These are phyloP conservation scores for Sideroxylon spinosum DNA, from an alignment of 179 eudicot species.

Conservation along the genomic window DNA sequence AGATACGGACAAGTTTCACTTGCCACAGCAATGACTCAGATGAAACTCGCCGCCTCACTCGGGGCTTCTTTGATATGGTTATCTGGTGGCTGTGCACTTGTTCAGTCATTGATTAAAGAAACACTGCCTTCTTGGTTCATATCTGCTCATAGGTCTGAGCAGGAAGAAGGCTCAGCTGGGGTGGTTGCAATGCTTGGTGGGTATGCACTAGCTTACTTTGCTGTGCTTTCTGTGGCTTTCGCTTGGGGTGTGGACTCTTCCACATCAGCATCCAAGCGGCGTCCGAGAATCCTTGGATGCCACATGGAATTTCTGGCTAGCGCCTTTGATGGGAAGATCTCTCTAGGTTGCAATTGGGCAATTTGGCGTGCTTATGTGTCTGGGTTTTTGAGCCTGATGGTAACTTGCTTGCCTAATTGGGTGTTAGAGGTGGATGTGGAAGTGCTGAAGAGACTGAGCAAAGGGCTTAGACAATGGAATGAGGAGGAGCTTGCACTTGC, in stretches of 20 bases:
- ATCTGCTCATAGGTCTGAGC: constrained; percentile 51
- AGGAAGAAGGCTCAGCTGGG: constrained; percentile 37
- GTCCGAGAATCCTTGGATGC: constrained; percentile 52
- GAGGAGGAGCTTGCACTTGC: constrained; percentile 75
- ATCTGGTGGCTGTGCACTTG: constrained; percentile 73
- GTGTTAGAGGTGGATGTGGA: constrained; percentile 60
- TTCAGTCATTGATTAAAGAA: constrained; percentile 74
- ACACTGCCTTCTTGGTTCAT: constrained; percentile 95
- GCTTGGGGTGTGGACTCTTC: constrained; percentile 76
- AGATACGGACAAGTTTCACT: constrained; percentile 59
- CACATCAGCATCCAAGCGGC: constrained; percentile 47
- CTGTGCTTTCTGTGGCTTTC: constrained; percentile 61
- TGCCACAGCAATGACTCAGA: constrained; percentile 53
- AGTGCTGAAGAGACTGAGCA: constrained; percentile 60
- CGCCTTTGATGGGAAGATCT: constrained; percentile 77
- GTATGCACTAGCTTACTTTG: constrained; percentile 72
- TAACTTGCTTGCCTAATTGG: constrained; percentile 67
- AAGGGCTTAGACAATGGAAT: constrained; percentile 64
- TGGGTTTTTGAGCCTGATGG: constrained; percentile 63
- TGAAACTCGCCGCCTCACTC: constrained; percentile 82
- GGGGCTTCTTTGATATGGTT: constrained; percentile 81
- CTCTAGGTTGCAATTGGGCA: constrained; percentile 73
- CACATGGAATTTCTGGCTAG: constrained; percentile 79
- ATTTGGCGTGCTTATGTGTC: constrained; percentile 81
- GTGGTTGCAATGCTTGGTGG: constrained; percentile 58